phyloP scores from a whole-genome alignment of 1,139 yeast species.

The Taphrina flavorubra region DNA sequence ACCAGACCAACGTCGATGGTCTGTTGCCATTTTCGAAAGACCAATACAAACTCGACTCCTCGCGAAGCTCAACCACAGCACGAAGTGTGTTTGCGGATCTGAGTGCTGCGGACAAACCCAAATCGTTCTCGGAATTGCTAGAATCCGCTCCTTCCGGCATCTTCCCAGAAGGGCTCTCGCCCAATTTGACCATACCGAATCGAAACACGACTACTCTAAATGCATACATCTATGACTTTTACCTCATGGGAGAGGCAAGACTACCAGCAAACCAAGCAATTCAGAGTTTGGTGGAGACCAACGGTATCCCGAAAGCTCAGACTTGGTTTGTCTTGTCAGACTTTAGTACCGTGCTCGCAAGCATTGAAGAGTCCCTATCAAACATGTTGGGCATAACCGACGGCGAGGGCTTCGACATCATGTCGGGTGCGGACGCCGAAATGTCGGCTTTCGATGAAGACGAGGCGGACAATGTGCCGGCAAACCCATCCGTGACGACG shows the following conservation, averaged over 20 bases:
- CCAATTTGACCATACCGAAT: conserved; percentile 28
- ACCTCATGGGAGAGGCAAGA: conserved; percentile 35
- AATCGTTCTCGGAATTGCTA: conserved; percentile 24
- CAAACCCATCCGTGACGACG: conserved; percentile 30
- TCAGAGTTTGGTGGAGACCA: conserved; percentile 34
- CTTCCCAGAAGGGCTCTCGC: conserved; percentile 39
- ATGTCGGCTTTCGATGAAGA: conserved; percentile 41
- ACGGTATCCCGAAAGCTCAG: conserved; percentile 40
- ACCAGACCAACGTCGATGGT: conserved; percentile 20
- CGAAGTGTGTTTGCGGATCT: conserved; percentile 32
- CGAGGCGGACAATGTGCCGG: conserved; percentile 38
- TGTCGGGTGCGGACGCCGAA: conserved; percentile 33
- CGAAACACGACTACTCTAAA: conserved; percentile 27
- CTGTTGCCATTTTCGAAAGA: conserved; percentile 37
- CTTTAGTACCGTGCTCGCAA: conserved; percentile 41
- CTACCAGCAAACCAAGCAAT: conserved; percentile 30
- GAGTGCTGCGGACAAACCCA: conserved; percentile 10
- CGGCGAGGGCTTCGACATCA: conserved; percentile 27
- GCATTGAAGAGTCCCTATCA: conserved; percentile 37
- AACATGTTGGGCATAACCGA: conserved; percentile 40
- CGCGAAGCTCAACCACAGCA: background rate
- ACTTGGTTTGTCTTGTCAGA: conserved; percentile 41
- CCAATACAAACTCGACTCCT: background rate
- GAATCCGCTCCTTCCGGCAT: conserved; percentile 31
- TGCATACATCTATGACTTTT: conserved; percentile 42